Base-by-base conservation (phyloP, 1,284 basidiomycete species). In the Ganoderma sinense region DNA sequence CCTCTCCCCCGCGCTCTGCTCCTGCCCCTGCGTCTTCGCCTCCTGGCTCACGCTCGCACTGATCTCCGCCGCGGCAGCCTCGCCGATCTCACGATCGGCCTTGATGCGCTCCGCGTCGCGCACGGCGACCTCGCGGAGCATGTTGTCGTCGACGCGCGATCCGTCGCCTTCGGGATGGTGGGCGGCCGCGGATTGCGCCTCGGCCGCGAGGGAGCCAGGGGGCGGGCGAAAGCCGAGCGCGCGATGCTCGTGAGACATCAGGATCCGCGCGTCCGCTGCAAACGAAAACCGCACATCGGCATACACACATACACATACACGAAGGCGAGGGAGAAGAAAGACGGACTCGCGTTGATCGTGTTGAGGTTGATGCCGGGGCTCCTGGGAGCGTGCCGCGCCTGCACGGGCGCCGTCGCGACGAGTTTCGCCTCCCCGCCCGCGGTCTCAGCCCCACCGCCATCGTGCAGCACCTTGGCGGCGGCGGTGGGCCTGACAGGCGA, bases 211-310 rank as follows among this genome's bases (percentile, higher is more conserved):
- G n/a, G 79, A 80, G 59, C 75, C 77, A 0, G 75, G 69, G 0
- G 80, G 80, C 4, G 79, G 79, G 36, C 78, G 78, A 71, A 78
- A 80, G 13, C 78, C 79, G 0, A 82, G 76, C 2, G 80, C 80
- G 41, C 77, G 77, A 73, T 81, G 80, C 64, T 81, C 79, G 58
- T 75, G 73, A 2, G 80, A 81, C 76, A 80, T 77, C n/a, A 80
- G 74, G 40, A 71, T 76, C 45, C 79, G 76, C 2, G 78, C 78
- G n/a, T 76, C 78, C 26, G 72, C 75, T 76, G 70, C 20, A 18
- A 13, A 23, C 11, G 1, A n/a, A 18, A 29, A 29, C 2, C 4
- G 18, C 3, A 39, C 26, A 6, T 23, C 20, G 36, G 36, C 36
- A 36, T 36, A 36, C 6, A 36, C 6, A 36, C 36, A 13, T 41